Base-by-base conservation (phyloP, 352 stramenopile species). In the Pythium rhizo-oryzae region DNA sequence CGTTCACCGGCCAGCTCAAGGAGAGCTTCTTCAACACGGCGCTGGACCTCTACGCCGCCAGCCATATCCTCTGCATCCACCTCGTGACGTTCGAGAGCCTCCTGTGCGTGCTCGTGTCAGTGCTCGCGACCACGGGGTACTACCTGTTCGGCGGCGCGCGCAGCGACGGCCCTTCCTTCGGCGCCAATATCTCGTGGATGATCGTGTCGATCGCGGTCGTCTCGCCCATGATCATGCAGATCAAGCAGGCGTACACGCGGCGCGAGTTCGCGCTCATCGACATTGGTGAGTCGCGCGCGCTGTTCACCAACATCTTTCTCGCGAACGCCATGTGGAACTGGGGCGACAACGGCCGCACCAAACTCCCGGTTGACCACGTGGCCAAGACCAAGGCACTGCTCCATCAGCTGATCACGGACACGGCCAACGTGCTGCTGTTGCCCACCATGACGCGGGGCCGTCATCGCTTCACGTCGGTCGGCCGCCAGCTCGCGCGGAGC, bases 141-240 rank as follows among this genome's bases (percentile, higher is more conserved):
- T 93, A 95, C 60, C 63, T 86, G 25, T 75, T 81, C 61, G 83
- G 84, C 50, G 51, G 59, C 13, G 13, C 41, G 28, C 77, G 61
- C 30, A 54, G 65, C 5, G 75, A 72, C 15, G 74, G 73, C 30
- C 52, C 74, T 16, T 78, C 68, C 39, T 93, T 94, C 59, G 83
- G 81, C 28, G 84, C 85, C 59, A 96, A 96, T 65, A 86, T 96
- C 51, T 93, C 87, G 73, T 95, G 59, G 62, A 70, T 52, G 62
- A 67, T 76, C 65, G 61, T 70, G 19, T 71, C 59, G 13, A 92
- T 96, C 53, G 84, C 88, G 8, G 78, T 96, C 37, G 85, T 93
- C 23, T 89, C 87, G 57, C 88, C 88, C 18, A 90, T 93, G 82
- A 96, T 93, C 76, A 94, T 94, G 85, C 86, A 94, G 69, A 93